Evolutionary conservation across 805 yeast genomes (phyloP).

Genomic region (Cyberlindnera samutprakarnensis): DNA sequence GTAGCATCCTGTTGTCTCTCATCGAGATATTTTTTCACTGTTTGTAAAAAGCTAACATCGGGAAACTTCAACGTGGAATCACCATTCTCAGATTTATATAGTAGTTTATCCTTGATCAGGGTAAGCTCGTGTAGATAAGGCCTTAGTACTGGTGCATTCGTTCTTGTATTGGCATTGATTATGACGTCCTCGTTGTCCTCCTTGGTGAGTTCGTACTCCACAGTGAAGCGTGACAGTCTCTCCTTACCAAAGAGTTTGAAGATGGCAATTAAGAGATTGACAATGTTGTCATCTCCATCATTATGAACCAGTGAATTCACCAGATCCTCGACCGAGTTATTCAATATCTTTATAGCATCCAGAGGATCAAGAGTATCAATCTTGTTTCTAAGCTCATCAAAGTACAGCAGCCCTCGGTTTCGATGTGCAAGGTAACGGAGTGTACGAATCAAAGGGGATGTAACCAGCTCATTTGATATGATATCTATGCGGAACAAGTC

Average conservation of each 20-base stretch:
- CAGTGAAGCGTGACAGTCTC: constrained; percentile 43
- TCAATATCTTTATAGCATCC: constrained; percentile 7
- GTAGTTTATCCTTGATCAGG: too few relatives aligned
- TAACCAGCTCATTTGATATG: constrained; percentile 33
- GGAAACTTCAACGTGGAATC: too few relatives aligned
- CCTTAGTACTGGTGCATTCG: constrained; percentile 6
- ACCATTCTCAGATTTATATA: too few relatives aligned
- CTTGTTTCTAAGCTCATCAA: constrained; percentile 27
- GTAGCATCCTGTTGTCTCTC: constrained; percentile 4
- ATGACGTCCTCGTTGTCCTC: constrained; percentile 35
- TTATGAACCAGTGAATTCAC: constrained; percentile 56
- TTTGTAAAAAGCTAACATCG: constrained; percentile 12
- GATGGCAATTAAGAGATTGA: constrained; percentile 42
- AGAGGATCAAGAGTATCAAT: constrained; percentile 7
- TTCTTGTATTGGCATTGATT: constrained; percentile 17
- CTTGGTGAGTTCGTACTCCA: constrained; percentile 52
- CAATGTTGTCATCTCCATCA: constrained; percentile 55
- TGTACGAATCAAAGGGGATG: constrained; percentile 63
- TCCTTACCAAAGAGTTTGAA: constrained; percentile 41
- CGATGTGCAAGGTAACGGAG: constrained; percentile 73
- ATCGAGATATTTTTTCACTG: constrained; percentile 9
- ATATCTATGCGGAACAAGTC: constrained; percentile 65
- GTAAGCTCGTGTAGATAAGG: too few relatives aligned
- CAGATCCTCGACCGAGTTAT: constrained; percentile 48
- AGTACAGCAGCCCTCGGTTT: constrained; percentile 70